Base-by-base conservation (phyloP, 768 basidiomycete genomes). In the Tephrocybe sp. region DNA sequence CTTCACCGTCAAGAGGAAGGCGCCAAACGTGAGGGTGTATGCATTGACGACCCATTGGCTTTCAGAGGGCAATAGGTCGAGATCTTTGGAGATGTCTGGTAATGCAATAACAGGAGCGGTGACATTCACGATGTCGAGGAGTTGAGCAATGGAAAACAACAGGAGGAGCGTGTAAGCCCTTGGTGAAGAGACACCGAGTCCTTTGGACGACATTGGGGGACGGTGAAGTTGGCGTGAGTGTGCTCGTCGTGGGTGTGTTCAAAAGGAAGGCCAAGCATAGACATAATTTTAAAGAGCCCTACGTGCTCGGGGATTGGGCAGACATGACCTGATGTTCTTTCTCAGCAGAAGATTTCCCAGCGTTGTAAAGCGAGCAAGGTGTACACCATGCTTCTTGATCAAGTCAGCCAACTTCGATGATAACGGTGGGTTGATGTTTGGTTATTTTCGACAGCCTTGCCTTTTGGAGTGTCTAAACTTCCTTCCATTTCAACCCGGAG, bases 41-140 rank as follows among this genome's bases (percentile, higher is more conserved):
- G 70, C 70, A 36, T 69, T 66, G 34, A 72, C 54, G 5, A 68
- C 55, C 72, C 73, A 74, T 32, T 64, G 60, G 26, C 52, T 52
- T 46, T 60, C 50, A 20, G 36, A n/a, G n/a, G n/a, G n/a, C n/a
- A 54, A 35, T 39, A 60, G 51, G 22, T 48, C 40, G 13, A 62
- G 33, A 1, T 51, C 42, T 2, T 4, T 4, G 34, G 59, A 49
- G 22, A 74, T 55, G 31, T 57, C 48, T 17, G 71, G 69, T 32
- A 73, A 57, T 10, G 66, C 68, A 4, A 70, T 59, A 35, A 68
- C 63, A 35, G 69, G 62, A n/a, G 68, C 64, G n/a, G 70, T 63
- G 44, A 68, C 70, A 53, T 69, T 70, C 57, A 75, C 68, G 10
- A 66, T 53, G 16, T 76, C 76, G 52, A 74, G 51, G 48, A 71